phyloP scores from a whole-genome alignment of 2,329 filamentous ascomycete species.

The Rhynchosporium graminicola region DNA sequence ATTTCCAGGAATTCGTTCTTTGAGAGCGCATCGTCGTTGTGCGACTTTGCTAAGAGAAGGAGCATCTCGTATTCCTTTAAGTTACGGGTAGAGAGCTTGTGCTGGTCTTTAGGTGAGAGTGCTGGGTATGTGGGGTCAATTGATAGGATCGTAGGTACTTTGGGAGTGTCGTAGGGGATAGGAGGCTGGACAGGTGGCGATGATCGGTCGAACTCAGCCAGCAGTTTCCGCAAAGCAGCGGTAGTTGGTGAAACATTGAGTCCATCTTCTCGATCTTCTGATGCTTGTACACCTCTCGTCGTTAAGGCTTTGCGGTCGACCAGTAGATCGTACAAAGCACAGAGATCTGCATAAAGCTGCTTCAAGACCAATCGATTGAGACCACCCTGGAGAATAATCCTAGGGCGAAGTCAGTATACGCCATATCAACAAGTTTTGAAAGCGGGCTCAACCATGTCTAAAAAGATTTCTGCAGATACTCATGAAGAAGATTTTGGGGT shows the following conservation, averaged over 20 bases:
- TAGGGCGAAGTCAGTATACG: too few species aligned
- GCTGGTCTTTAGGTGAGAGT: constrained; percentile 71
- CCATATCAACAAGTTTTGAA: too few species aligned
- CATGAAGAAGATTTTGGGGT: too few species aligned
- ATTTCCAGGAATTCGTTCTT: constrained; percentile 65
- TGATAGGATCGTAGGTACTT: constrained; percentile 68
- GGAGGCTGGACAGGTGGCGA: constrained; percentile 88
- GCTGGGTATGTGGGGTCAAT: constrained; percentile 62
- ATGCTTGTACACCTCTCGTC: constrained; percentile 67
- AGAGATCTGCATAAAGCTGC: constrained; percentile 83
- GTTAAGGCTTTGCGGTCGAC: constrained; percentile 80
- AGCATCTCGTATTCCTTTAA: constrained; percentile 78
- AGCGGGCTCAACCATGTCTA: too few species aligned
- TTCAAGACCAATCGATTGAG: constrained; percentile 82
- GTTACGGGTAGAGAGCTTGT: constrained; percentile 68
- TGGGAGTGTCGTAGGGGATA: constrained; percentile 85
- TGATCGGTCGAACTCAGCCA: constrained; percentile 86
- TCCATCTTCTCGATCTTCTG: constrained; percentile 54
- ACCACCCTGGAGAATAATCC: constrained; percentile 56
- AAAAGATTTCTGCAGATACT: too few species aligned
- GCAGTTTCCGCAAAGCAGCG: constrained; percentile 73
- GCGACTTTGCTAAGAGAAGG: constrained; percentile 75
- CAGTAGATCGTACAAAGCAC: constrained; percentile 82
- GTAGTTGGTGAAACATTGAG: constrained; percentile 59
- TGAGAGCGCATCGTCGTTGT: constrained; percentile 72